Conservation (phyloP, 129 eudicot species). For the Oenanthe sinensis region DNA sequence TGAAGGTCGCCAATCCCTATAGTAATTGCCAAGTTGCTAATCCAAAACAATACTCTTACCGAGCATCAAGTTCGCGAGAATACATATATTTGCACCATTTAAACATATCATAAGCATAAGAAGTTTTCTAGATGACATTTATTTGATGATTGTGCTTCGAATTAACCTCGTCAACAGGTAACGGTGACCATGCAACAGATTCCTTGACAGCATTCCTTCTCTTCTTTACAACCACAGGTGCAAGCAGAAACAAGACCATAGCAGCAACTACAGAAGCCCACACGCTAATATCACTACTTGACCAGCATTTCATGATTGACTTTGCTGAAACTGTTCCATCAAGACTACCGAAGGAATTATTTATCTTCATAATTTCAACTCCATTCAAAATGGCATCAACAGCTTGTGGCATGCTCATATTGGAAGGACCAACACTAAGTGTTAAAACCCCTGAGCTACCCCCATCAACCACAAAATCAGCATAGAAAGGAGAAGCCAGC, state of each 20-base stretch:
- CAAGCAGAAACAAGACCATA: slow-evolving; percentile 52
- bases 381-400: slow-evolving; percentile 84
- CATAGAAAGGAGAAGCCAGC: slow-evolving; percentile 85
- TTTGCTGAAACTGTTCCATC: slow-evolving; percentile 53
- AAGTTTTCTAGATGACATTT: slow-evolving; percentile 16
- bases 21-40: not conserved
- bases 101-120: not conserved
- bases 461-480: slow-evolving; percentile 65
- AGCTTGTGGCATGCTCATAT: slow-evolving; percentile 44
- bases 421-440: slow-evolving; percentile 73
- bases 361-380: slow-evolving; percentile 67
- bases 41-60: slow-evolving; percentile 6
- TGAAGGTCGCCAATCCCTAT: not conserved
- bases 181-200: slow-evolving; percentile 53
- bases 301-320: slow-evolving; percentile 36
- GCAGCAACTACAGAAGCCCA: slow-evolving; percentile 53
- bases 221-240: slow-evolving; percentile 46
- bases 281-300: slow-evolving; percentile 30
- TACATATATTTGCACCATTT: not conserved
- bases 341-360: slow-evolving; percentile 66
- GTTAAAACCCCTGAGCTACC: slow-evolving; percentile 41
- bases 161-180: slow-evolving; percentile 66
- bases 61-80: slow-evolving; percentile 6
- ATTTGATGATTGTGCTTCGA: slow-evolving; percentile 30
- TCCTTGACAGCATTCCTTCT: slow-evolving; percentile 35